Conservation (phyloP, 2,329 filamentous ascomycete genomes). For the Xylariaceae sp. region DNA sequence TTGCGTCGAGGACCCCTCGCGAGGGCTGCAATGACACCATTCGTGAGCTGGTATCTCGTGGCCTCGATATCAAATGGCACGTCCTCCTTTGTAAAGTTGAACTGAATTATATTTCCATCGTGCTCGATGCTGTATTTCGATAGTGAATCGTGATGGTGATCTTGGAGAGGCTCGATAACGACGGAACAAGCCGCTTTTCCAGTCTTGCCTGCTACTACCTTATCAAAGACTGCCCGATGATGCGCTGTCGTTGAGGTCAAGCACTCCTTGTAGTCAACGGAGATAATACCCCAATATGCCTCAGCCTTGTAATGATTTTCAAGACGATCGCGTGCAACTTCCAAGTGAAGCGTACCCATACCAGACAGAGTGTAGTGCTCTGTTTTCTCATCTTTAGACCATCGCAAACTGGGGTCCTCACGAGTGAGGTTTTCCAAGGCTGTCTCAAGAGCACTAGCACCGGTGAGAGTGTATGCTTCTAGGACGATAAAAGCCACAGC, state of each 20-base stretch:
- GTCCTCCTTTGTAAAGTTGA: conserved; percentile 47
- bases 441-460: conserved; percentile 78
- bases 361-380: conserved; percentile 92
- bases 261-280: conserved; percentile 93
- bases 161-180: conserved; percentile 63
- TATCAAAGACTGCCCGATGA: conserved; percentile 71
- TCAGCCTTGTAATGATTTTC: conserved; percentile 87
- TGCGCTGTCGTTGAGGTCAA: conserved; percentile 60
- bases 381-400: conserved; percentile 83
- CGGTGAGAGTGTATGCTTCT: conserved; percentile 75
- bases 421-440: conserved; percentile 77
- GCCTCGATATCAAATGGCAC: conserved; percentile 54
- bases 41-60: conserved; percentile 65
- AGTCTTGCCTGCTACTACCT: conserved; percentile 75
- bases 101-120: conserved; percentile 72
- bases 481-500: conserved; percentile 97
- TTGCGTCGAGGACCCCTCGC: conserved; percentile 80
- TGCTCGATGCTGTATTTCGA: conserved; percentile 51
- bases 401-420: conserved; percentile 90
- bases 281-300: conserved; percentile 85
- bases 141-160: conserved; percentile 41
- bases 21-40: conserved; percentile 80
- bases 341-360: conserved; percentile 95
- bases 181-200: conserved; percentile 78
- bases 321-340: conserved; percentile 87